Conservation (phyloP, 768 basidiomycete species). For the Podaxis sp. region DNA sequence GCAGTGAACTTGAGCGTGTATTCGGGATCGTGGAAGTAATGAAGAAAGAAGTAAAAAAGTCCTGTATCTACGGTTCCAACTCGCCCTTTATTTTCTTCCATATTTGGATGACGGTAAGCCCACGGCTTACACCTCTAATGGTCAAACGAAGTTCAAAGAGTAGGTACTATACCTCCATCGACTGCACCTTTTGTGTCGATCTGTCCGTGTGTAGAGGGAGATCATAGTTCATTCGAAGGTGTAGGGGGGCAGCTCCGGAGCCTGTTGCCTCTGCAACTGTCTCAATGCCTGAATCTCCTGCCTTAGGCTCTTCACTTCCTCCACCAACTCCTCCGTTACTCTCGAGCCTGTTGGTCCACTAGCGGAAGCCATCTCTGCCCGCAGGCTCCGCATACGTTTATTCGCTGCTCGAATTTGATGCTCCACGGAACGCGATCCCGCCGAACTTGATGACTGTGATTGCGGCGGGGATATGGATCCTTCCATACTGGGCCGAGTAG, state of each 20-base stretch:
- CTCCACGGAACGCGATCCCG: slow-evolving; percentile 14
- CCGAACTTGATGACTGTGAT: not conserved
- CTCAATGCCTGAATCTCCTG: slow-evolving; percentile 25
- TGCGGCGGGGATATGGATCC: not conserved
- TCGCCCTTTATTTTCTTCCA: no score
- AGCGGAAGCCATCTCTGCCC: slow-evolving; percentile 22
- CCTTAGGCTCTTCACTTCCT: slow-evolving; percentile 25
- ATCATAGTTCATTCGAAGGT: not conserved
- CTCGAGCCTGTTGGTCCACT: slow-evolving; percentile 14
- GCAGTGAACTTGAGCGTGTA: no score
- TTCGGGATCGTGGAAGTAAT: no score
- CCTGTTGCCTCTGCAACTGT: slow-evolving; percentile 19
- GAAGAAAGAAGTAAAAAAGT: no score
- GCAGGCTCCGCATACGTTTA: slow-evolving; percentile 21
- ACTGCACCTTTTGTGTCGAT: not conserved
- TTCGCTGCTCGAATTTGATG: slow-evolving; percentile 25
- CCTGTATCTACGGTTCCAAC: no score
- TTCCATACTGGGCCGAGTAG: not conserved
- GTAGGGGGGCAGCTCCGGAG: not conserved
- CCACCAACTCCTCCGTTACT: slow-evolving; percentile 24
- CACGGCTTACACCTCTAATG: no score
- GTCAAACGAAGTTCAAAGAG: not conserved
- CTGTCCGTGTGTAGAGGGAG: not conserved
- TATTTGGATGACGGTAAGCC: no score
- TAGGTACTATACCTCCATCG: not conserved